Conservation (phyloP, 164 flowering plant genomes). For the Buxus sempervirens region DNA sequence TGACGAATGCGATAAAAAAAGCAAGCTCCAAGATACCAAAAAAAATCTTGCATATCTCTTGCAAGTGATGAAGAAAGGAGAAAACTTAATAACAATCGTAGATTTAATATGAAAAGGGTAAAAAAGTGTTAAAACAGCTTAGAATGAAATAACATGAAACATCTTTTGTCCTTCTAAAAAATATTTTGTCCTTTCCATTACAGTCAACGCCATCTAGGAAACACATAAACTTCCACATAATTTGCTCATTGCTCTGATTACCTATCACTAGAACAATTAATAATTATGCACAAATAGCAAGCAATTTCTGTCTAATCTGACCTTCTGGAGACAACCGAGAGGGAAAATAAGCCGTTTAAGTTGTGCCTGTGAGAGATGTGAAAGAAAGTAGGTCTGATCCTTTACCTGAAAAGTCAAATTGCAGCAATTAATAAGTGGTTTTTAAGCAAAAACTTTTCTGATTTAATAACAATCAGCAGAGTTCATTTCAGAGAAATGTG, state of each 20-base stretch:
- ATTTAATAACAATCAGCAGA: not conserved
- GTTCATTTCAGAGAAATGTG: not conserved
- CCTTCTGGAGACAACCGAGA: slow-evolving; percentile 89
- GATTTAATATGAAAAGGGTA: no score
- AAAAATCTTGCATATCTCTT: no score
- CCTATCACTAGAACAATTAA: not conserved
- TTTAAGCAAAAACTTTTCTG: not conserved
- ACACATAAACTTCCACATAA: no score
- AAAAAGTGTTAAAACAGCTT: no score
- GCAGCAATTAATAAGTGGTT: not conserved
- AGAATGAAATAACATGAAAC: no score
- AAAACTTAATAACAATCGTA: no score
- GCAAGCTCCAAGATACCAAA: no score
- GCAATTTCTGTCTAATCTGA: slow-evolving; percentile 19
- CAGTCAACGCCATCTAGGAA: no score
- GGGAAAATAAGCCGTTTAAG: slow-evolving; percentile 79
- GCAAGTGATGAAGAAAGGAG: no score
- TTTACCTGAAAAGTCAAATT: slow-evolving; percentile 59
- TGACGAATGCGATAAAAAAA: no score
- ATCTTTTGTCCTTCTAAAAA: not conserved
- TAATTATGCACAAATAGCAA: not conserved
- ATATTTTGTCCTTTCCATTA: no score
- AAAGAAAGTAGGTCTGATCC: slow-evolving; percentile 98
- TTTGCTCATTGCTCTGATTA: not conserved
- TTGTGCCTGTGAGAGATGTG: slow-evolving; percentile 86